Conservation (phyloP, 2,329 filamentous ascomycete genomes). For the Ceratocystis huliohia region DNA sequence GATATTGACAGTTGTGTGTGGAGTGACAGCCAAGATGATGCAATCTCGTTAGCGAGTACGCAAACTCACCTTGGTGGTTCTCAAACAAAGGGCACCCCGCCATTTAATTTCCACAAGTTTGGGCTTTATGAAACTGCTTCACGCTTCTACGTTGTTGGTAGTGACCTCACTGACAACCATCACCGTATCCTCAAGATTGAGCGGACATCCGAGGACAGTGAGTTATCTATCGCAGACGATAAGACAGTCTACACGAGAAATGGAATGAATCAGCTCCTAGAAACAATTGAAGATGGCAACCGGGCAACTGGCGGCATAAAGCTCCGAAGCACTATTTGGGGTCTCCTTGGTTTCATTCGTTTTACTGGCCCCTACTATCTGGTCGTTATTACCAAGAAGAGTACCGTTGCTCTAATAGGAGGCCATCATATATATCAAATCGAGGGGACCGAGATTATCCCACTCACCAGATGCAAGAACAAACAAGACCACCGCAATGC, state of each 20-base stretch:
- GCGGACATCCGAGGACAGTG: constrained; percentile 62
- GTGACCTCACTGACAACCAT: constrained; percentile 75
- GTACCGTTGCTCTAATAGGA: constrained; percentile 88
- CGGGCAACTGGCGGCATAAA: constrained; percentile 80
- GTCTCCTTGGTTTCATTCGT: constrained; percentile 82
- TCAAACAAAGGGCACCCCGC: background rate
- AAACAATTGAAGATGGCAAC: constrained; percentile 91
- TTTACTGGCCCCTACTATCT: constrained; percentile 97
- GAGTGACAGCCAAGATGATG: background rate
- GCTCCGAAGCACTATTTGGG: constrained; percentile 83
- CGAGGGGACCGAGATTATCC: constrained; percentile 82
- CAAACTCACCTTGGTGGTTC: background rate
- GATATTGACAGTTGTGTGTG: too few relatives aligned
- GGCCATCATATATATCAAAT: constrained; percentile 94
- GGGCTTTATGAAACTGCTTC: constrained; percentile 93
- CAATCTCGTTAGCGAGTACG: background rate
- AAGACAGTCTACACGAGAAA: constrained; percentile 86
- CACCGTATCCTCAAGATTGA: constrained; percentile 94
- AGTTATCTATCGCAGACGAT: constrained; percentile 79
- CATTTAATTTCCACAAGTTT: constrained; percentile 64
- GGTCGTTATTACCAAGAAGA: constrained; percentile 90
- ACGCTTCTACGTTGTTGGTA: constrained; percentile 86
- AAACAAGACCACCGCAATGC: constrained; percentile 67
- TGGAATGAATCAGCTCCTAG: constrained; percentile 86
- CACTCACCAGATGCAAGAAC: constrained; percentile 63